Percentiles rank a stretch among this genome's conserved stretches.
Conservation (phyloP, 139 green algal species). For the Ettlia oleoabundans region DNA sequence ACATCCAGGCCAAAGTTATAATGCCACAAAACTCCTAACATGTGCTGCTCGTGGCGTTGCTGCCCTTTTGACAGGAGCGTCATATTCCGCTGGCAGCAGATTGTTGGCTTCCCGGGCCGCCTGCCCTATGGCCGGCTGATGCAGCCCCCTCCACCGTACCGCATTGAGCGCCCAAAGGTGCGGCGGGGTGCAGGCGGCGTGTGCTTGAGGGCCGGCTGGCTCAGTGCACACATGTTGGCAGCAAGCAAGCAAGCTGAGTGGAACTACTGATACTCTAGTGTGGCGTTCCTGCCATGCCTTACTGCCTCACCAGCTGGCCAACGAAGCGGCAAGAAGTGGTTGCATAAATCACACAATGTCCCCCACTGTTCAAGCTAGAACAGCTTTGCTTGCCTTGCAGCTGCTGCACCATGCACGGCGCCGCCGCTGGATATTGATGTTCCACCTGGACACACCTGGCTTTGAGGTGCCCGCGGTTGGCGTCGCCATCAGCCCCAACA, state of each 20-base stretch:
- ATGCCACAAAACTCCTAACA: too few relatives aligned
- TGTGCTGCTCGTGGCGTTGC: too few relatives aligned
- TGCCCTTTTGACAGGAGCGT: not conserved
- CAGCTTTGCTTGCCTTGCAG: not conserved
- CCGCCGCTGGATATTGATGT: not conserved
- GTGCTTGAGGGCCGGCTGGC: too few relatives aligned
- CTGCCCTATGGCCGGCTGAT: constrained; percentile 9
- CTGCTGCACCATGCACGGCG: not conserved
- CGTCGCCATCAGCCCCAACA: not conserved
- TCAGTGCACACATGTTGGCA: too few relatives aligned
- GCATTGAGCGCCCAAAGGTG: constrained; percentile 35
- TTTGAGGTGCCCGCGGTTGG: constrained; percentile 27
- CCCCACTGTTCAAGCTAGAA: not conserved
- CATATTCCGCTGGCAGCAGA: constrained; percentile 10
- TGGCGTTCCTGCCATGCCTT: too few relatives aligned
- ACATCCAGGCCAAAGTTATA: too few relatives aligned
- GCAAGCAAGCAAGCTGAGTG: too few relatives aligned
- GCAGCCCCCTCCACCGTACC: constrained; percentile 13
- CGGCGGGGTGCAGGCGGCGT: not conserved
- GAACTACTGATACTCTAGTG: too few relatives aligned
- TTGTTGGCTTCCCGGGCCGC: constrained; percentile 11
- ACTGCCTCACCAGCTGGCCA: too few relatives aligned
- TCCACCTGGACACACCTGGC: constrained; percentile 19
- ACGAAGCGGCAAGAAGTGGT: too few relatives aligned
- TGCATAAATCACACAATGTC: too few relatives aligned